Evolutionary conservation across 1,284 basidiomycete genomes (phyloP).

Genomic region (Cryptococcus sp.): DNA sequence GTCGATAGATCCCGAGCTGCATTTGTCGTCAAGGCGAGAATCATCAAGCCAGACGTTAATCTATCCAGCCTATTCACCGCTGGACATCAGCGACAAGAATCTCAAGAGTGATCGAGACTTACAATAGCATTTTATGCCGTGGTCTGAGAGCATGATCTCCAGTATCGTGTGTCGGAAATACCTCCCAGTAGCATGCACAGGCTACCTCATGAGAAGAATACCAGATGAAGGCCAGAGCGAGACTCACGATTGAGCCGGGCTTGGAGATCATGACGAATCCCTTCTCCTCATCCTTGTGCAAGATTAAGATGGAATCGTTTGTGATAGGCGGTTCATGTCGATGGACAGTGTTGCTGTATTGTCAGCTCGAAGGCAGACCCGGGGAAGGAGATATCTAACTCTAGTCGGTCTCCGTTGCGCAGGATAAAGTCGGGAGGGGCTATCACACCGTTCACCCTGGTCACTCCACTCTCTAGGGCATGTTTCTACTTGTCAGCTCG

Average conservation of each 20-base stretch:
- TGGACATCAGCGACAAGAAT: slow-evolving; percentile 38
- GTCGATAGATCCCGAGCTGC: slow-evolving; percentile 67
- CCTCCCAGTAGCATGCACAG: slow-evolving; percentile 81
- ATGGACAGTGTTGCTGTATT: slow-evolving; percentile 78
- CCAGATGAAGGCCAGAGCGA: slow-evolving; percentile 3
- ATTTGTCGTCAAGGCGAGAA: slow-evolving; percentile 71
- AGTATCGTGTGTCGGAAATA: slow-evolving; percentile 83
- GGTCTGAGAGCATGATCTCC: slow-evolving; percentile 79
- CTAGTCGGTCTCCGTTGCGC: slow-evolving; percentile 80
- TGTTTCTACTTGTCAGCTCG: slow-evolving; percentile 58
- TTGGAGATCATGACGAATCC: slow-evolving; percentile 90
- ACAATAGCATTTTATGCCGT: slow-evolving; percentile 83
- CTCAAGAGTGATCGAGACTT: slow-evolving; percentile 38
- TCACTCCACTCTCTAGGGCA: slow-evolving; percentile 88
- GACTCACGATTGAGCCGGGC: slow-evolving; percentile 81
- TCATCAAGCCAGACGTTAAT: slow-evolving; percentile 93
- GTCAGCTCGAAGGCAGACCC: background rate
- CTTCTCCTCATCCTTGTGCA: slow-evolving; percentile 68
- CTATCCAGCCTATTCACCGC: slow-evolving; percentile 93
- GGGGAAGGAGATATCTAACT: slow-evolving; percentile 53
- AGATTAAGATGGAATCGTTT: slow-evolving; percentile 73
- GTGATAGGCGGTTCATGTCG: slow-evolving; percentile 94
- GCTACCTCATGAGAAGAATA: slow-evolving; percentile 51
- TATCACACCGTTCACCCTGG: slow-evolving; percentile 80
- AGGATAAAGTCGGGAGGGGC: slow-evolving; percentile 76